Evolutionary conservation across 352 stramenopile genomes (phyloP).

Genomic region (Peronospora farinosa): DNA sequence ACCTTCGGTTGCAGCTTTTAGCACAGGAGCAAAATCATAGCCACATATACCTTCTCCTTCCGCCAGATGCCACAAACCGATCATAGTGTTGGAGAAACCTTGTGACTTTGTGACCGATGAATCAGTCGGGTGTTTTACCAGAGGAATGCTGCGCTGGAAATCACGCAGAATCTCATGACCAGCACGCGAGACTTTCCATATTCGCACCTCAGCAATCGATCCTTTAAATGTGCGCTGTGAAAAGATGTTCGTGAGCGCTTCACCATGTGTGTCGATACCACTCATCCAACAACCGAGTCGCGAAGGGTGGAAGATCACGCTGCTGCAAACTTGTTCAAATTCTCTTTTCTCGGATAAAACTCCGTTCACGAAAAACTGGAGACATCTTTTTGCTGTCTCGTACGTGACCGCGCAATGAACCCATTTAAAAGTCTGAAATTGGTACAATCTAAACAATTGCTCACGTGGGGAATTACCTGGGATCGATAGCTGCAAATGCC

Average conservation of each 20-base stretch:
- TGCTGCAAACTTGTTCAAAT: conserved; percentile 41
- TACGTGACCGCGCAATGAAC: conserved; percentile 64
- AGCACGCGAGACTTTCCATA: conserved; percentile 53
- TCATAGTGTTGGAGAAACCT: conserved; percentile 21
- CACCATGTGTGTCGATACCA: conserved; percentile 35
- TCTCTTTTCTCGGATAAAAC: conserved; percentile 22
- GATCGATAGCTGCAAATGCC: conserved; percentile 61
- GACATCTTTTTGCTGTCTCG: conserved; percentile 13
- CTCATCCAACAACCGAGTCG: conserved; percentile 72
- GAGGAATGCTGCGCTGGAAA: conserved; percentile 59
- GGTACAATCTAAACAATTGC: conserved; percentile 47
- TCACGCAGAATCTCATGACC: conserved; percentile 43
- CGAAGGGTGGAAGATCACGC: conserved; percentile 44
- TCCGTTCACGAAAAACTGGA: conserved; percentile 60
- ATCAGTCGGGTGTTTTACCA: conserved; percentile 18
- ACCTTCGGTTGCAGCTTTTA: conserved; percentile 11
- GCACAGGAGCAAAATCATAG: conserved; percentile 33
- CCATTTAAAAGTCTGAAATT: conserved; percentile 62
- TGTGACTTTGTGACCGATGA: conserved; percentile 10
- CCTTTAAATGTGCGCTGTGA: conserved; percentile 67
- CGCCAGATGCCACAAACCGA: conserved; percentile 67
- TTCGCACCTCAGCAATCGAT: conserved; percentile 62
- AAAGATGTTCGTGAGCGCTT: conserved; percentile 22
- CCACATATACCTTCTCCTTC: conserved; percentile 68
- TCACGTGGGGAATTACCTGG: conserved; percentile 69